Base-by-base conservation (phyloP, 257 asterid species). In the Primulina tabacum region DNA sequence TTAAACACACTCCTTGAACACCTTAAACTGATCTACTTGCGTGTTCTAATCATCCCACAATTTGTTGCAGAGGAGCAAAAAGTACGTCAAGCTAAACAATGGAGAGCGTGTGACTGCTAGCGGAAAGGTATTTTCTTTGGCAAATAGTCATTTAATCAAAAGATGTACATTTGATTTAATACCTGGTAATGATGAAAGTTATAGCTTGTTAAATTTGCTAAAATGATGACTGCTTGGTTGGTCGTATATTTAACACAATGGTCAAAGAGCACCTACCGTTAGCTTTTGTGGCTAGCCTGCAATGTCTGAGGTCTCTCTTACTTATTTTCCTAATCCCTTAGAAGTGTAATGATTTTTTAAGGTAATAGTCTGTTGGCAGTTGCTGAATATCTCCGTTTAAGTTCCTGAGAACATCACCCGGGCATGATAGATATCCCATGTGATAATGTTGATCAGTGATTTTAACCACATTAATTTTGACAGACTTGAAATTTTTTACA, bases 31-130 rank as follows among this genome's bases (percentile, higher is more conserved):
- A 24, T 38, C 14, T 58, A 55, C 37, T 73, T 67, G 63, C 18
- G 4, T 56, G 64, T 34, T 60, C 50, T 69, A 50, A 62, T 74
- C 60, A 14, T 79, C 65, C 52, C 77, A 28, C 50, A 37, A 32
- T 75, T 68, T 71, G 71, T 75, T 64, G 74, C 96, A 93, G 97
- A 85, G 97, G 87, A 77, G 94, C 81, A 93, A 93, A 81, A 93
- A 93, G 73, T 93, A 93, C 56, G 47, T 93, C 86, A 93, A 93
- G 85, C 87, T 93, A 71, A 93, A 90, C 80, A 90, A 76, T 64
- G 99, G 99, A 64, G 97, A 93, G 9, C 97, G 96, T 5, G 96
- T 93, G 72, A 90, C 92, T 32, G 96, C 99, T 67, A 90, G 89
- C 72, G 99, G 97, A 74, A 93, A 91, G 99, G 99, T 93, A 86